Evolutionary conservation across 2,329 filamentous ascomycete genomes (phyloP).

Genomic region (Aspergillus phoenicis): DNA sequence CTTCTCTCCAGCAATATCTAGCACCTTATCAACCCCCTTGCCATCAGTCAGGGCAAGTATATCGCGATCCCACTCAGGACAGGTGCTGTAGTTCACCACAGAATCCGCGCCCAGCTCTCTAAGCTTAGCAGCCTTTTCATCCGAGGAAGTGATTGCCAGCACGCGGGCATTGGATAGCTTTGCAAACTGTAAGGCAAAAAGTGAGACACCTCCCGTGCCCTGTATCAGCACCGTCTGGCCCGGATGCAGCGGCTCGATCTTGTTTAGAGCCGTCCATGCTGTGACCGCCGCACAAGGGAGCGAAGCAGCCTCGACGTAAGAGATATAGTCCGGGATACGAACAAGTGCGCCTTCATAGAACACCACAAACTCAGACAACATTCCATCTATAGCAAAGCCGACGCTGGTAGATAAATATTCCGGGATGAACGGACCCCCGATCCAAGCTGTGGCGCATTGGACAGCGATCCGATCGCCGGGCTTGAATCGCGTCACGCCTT

Average conservation of each 20-base stretch:
- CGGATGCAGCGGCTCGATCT: slow-evolving; percentile 28
- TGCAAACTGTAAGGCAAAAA: slow-evolving; percentile 44
- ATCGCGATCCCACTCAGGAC: slow-evolving; percentile 11
- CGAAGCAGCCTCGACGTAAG: background rate
- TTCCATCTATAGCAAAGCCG: too few species aligned
- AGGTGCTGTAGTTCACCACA: slow-evolving; percentile 43
- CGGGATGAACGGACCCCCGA: too few species aligned
- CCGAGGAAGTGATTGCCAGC: slow-evolving; percentile 50
- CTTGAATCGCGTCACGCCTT: slow-evolving; percentile 26
- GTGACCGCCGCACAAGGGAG: slow-evolving; percentile 46
- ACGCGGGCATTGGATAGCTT: slow-evolving; percentile 49
- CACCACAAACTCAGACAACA: too few species aligned
- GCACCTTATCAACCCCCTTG: slow-evolving; percentile 44
- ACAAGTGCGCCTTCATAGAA: too few species aligned
- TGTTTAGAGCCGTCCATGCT: slow-evolving; percentile 49
- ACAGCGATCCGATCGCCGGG: slow-evolving; percentile 35
- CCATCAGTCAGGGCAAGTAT: slow-evolving; percentile 36
- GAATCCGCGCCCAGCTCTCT: slow-evolving; percentile 42
- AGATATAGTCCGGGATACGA: too few species aligned
- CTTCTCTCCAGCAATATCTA: slow-evolving; percentile 45
- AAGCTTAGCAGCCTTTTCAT: slow-evolving; percentile 30
- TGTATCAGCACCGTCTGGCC: slow-evolving; percentile 23
- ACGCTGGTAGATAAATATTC: too few species aligned
- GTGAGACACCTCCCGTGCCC: slow-evolving; percentile 48
- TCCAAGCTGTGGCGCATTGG: too few species aligned